A percentile compares a stretch with the other conserved stretches of the same genome.
Conservation (phyloP, 257 asterid species). For the Petunia axillaris region DNA sequence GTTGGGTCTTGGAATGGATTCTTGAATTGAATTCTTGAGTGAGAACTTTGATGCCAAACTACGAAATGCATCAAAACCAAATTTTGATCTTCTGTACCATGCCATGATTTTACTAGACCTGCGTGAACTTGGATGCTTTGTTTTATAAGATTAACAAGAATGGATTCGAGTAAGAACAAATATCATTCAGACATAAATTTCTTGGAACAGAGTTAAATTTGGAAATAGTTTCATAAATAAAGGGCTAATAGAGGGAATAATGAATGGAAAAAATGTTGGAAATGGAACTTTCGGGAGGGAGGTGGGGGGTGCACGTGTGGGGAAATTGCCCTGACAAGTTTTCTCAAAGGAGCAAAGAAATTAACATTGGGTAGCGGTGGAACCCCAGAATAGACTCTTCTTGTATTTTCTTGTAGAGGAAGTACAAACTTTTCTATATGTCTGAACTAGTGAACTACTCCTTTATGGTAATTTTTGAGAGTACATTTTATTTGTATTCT, state of each 20-base stretch:
- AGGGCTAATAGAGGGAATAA: not conserved
- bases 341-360: not conserved
- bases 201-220: not conserved
- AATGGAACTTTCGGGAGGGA: not conserved
- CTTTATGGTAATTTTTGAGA: too few species aligned
- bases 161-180: not conserved
- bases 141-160: not conserved
- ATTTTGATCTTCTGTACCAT: slow-evolving; percentile 60
- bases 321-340: not conserved
- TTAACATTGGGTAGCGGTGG: not conserved
- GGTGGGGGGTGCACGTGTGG: slow-evolving; percentile 24
- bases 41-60: slow-evolving; percentile 41
- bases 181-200: slow-evolving; percentile 16
- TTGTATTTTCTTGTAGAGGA: too few species aligned
- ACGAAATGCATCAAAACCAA: slow-evolving; percentile 44
- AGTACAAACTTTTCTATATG: too few species aligned
- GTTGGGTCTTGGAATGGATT: slow-evolving; percentile 9
- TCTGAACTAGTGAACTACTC: too few species aligned
- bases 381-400: not conserved
- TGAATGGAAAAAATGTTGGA: not conserved
- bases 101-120: slow-evolving; percentile 48
- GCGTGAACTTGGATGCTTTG: too few species aligned
- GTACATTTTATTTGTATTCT: too few species aligned
- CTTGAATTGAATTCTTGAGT: slow-evolving; percentile 38
- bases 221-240: not conserved